Percentiles rank a stretch among this genome's conserved stretches.
Evolutionary conservation across 176 grass and related monocot genomes (phyloP).

Genomic region (Carex parvula): DNA sequence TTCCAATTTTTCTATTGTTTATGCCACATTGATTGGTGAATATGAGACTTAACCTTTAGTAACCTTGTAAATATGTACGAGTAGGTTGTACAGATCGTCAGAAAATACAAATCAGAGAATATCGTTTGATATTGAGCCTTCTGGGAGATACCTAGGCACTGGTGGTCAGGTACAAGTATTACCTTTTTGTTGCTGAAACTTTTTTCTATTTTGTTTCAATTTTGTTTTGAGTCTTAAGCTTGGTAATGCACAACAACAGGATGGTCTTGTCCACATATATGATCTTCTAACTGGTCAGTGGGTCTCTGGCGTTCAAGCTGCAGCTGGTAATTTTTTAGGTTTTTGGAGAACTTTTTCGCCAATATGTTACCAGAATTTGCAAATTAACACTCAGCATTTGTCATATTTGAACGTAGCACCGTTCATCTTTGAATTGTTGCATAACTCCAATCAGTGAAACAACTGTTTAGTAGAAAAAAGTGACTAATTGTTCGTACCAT

Average conservation of each 20-base stretch:
- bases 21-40: constrained; percentile 1
- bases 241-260: constrained; percentile 33
- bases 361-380: background rate
- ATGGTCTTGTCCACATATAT: constrained; percentile 89
- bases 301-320: constrained; percentile 78
- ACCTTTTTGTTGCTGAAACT: background rate
- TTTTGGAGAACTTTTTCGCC: background rate
- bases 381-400: background rate
- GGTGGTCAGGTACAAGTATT: constrained; percentile 61
- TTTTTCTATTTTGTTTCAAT: constrained; percentile 19
- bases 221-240: constrained; percentile 31
- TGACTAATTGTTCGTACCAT: background rate
- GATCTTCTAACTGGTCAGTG: constrained; percentile 84
- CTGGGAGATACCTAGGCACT: constrained; percentile 75
- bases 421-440: background rate
- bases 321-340: constrained; percentile 55
- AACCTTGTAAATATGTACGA: constrained; percentile 15
- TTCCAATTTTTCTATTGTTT: constrained; percentile 4
- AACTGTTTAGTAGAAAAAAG: background rate
- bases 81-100: constrained; percentile 79
- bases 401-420: background rate
- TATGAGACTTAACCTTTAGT: background rate
- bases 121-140: constrained; percentile 96
- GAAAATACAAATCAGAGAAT: constrained; percentile 91
- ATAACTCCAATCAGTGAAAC: background rate